These are phyloP conservation scores for Corynascus novoguineensis DNA, from an alignment of 495 filamentous ascomycete species.

Conservation along the genomic window DNA sequence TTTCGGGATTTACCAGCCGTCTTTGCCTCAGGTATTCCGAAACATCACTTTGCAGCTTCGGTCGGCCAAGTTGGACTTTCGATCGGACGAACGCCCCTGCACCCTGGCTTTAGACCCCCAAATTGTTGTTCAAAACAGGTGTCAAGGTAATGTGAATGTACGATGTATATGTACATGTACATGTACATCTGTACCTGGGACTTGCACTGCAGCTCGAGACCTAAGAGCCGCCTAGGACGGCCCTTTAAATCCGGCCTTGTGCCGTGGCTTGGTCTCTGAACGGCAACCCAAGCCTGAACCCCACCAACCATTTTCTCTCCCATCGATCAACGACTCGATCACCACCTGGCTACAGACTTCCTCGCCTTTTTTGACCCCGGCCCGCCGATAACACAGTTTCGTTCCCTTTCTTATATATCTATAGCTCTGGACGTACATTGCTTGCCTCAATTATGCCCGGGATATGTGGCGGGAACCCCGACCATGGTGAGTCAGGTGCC, in stretches of 20 bases:
- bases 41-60: conserved; percentile 2
- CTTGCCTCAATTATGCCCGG: conserved; percentile 44
- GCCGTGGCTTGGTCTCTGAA: neutral
- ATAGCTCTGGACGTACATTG: neutral
- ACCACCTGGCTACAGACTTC: conserved; percentile 1
- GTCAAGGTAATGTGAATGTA: too few relatives aligned
- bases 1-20: neutral
- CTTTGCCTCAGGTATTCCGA: neutral
- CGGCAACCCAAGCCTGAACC: conserved; percentile 1
- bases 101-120: too few relatives aligned
- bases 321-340: conserved; percentile 3
- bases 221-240: neutral
- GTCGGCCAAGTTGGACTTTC: neutral
- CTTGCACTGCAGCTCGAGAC: neutral
- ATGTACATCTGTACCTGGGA: neutral
- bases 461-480: conserved; percentile 41
- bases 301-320: conserved; percentile 17
- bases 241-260: neutral
- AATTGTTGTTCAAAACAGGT: neutral
- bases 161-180: too few relatives aligned
- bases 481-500: conserved; percentile 39
- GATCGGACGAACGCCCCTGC: neutral
- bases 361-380: too few relatives aligned
- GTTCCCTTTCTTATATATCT: conserved; percentile 8
- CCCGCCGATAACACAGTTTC: neutral